phyloP scores from a whole-genome alignment of 2,329 filamentous ascomycete genomes.

The Emmonsiellopsis sp. region DNA sequence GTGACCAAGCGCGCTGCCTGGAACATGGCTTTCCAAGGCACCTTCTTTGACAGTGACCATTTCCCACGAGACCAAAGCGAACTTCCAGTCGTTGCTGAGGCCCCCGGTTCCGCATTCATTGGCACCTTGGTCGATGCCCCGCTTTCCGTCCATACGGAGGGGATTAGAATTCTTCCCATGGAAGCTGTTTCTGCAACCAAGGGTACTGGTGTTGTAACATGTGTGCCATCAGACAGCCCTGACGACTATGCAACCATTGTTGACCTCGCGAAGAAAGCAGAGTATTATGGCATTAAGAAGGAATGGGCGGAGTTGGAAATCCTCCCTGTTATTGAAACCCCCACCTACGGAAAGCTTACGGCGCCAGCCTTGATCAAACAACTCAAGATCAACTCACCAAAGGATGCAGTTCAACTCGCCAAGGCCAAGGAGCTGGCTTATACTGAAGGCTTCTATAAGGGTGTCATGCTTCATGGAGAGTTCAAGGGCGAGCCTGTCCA shows the following conservation, averaged over 20 bases:
- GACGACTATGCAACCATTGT: constrained; percentile 87
- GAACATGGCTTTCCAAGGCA: constrained; percentile 93
- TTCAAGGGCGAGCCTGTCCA: constrained; percentile 83
- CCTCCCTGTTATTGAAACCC: constrained; percentile 79
- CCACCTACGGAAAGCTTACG: constrained; percentile 74
- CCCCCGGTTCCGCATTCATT: constrained; percentile 70
- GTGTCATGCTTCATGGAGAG: constrained; percentile 77
- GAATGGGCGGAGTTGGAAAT: constrained; percentile 93
- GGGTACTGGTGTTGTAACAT: constrained; percentile 94
- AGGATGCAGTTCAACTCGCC: constrained; percentile 81
- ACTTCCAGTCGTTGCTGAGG: constrained; percentile 63
- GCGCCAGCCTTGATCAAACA: constrained; percentile 79
- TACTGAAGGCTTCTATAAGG: constrained; percentile 96
- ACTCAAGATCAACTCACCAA: constrained; percentile 93
- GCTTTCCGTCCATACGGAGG: constrained; percentile 72
- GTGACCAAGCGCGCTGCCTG: constrained; percentile 73
- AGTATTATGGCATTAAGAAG: constrained; percentile 92
- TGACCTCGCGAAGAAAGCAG: constrained; percentile 88
- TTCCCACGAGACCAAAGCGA: constrained; percentile 56
- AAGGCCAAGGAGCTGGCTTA: constrained; percentile 95
- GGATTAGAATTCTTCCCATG: constrained; percentile 89
- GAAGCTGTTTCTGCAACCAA: constrained; percentile 85
- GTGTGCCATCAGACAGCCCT: constrained; percentile 87
- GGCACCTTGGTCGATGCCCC: constrained; percentile 87
- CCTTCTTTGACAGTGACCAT: constrained; percentile 52